Percentiles rank a stretch among this genome's conserved stretches.
Evolutionary conservation across 2,329 filamentous ascomycete species (phyloP).

Genomic region (Apiospora saccharicola): DNA sequence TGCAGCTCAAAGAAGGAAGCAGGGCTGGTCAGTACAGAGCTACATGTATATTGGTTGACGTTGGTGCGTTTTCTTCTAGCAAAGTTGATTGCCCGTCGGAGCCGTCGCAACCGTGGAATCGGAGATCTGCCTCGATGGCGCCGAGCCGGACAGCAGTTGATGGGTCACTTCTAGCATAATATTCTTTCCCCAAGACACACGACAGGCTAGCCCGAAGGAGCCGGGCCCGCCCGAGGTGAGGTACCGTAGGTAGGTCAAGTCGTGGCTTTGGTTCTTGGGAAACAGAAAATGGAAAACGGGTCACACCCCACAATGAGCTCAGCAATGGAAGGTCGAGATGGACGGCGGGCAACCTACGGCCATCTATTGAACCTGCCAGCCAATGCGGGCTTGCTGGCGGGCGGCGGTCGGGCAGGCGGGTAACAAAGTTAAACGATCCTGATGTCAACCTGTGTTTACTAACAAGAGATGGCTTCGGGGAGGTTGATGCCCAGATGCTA

Average conservation of each 20-base stretch:
- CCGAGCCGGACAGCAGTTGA: not conserved
- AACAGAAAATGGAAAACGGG: not conserved
- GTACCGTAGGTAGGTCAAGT: not conserved
- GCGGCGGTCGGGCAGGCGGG: not conserved
- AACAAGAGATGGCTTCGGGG: not conserved
- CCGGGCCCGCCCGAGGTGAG: not conserved
- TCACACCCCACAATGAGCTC: conserved; percentile 17
- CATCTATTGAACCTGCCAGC: conserved; percentile 13
- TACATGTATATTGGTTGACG: not conserved
- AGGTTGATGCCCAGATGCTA: conserved; percentile 13
- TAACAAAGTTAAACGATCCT: conserved; percentile 5
- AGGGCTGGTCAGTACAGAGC: not conserved
- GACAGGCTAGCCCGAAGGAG: not conserved
- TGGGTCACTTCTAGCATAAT: conserved; percentile 1
- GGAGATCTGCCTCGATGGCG: conserved; percentile 3
- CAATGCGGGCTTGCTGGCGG: not conserved
- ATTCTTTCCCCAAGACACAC: not conserved
- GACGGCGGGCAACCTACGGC: conserved; percentile 4
- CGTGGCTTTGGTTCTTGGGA: not conserved
- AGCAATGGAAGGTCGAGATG: not conserved
- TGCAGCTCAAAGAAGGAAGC: conserved; percentile 5
- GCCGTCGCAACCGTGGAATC: conserved; percentile 14
- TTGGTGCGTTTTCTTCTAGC: conserved; percentile 17
- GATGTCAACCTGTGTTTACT: not conserved
- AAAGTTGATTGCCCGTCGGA: not conserved